phyloP scores from a whole-genome alignment of 345 rosid genomes.

The Lenwebbia sp. region DNA sequence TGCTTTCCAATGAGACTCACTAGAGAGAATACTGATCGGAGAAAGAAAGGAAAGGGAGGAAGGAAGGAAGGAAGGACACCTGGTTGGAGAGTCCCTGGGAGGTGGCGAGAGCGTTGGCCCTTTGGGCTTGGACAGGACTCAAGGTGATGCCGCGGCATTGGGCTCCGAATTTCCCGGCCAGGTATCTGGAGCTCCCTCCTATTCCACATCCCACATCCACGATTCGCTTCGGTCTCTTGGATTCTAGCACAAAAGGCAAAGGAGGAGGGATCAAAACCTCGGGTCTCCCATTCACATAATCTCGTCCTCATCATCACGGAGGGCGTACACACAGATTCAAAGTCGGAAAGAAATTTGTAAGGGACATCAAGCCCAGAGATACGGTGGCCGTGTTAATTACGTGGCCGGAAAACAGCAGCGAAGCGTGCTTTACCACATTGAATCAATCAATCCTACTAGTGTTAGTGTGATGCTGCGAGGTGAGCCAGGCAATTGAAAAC shows the following conservation, averaged over 20 bases:
- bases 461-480: background rate
- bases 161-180: slow-evolving; percentile 64
- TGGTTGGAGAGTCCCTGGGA: slow-evolving; percentile 49
- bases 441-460: background rate
- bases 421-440: background rate
- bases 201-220: slow-evolving; percentile 97
- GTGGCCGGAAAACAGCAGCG: background rate
- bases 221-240: slow-evolving; percentile 41
- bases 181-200: slow-evolving; percentile 87
- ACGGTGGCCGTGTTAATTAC: background rate
- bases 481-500: background rate
- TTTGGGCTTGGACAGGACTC: slow-evolving; percentile 73
- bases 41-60: background rate
- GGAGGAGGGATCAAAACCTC: background rate
- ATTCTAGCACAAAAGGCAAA: slow-evolving; percentile 10
- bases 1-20: background rate
- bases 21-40: background rate
- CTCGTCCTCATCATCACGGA: background rate
- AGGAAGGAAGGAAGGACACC: slow-evolving; percentile 11
- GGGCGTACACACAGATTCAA: background rate
- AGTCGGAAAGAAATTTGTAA: background rate
- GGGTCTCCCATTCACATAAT: background rate
- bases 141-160: slow-evolving; percentile 64
- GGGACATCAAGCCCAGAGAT: background rate
- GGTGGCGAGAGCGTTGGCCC: slow-evolving; percentile 68